Conservation (phyloP, 768 basidiomycete species). For the Lactifluus hygrophoroides region DNA sequence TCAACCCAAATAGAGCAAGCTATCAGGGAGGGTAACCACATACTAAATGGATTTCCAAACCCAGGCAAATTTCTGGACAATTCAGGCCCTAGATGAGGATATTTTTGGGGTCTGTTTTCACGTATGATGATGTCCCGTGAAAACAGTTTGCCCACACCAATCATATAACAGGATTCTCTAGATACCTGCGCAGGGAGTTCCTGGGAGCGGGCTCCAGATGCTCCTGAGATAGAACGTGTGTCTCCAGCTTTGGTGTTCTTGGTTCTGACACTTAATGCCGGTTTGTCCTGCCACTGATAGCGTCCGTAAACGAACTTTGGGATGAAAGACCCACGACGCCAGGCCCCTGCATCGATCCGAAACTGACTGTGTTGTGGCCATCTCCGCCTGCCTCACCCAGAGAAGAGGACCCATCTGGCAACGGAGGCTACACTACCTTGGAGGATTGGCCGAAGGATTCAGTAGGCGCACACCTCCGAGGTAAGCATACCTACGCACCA, state of each 20-base stretch:
- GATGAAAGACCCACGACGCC: background rate
- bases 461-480: background rate
- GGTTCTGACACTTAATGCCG: background rate
- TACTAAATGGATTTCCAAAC: slow-evolving; percentile 7
- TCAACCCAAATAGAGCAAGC: background rate
- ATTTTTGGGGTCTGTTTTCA: slow-evolving; percentile 2
- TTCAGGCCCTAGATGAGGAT: slow-evolving; percentile 2
- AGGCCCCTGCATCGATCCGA: slow-evolving; percentile 13
- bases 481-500: background rate
- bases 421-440: background rate
- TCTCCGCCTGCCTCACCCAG: slow-evolving; percentile 2
- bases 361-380: slow-evolving; percentile 2
- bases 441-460: background rate
- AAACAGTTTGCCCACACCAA: background rate
- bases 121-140: background rate
- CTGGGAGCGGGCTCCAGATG: background rate
- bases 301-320: background rate
- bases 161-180: background rate
- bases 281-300: background rate
- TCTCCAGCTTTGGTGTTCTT: background rate
- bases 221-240: slow-evolving; percentile 2
- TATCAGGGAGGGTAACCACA: background rate
- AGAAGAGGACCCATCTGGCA: background rate
- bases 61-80: background rate
- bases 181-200: background rate